These are phyloP conservation scores for Microbotryum silenes-acaulis DNA, from an alignment of 1,284 basidiomycete genomes.

Conservation along the genomic window DNA sequence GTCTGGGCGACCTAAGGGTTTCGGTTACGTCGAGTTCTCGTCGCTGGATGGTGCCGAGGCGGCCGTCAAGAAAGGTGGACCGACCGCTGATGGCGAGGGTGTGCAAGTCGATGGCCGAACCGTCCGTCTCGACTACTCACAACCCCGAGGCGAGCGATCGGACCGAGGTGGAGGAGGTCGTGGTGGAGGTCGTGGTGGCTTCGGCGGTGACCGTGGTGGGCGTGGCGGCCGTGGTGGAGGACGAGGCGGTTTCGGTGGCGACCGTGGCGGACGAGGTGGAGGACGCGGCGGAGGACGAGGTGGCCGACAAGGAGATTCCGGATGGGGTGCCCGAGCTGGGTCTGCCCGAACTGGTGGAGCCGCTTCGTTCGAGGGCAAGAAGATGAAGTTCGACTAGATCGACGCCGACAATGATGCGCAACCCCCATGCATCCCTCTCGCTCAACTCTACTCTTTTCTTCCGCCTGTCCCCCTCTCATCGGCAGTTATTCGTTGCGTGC, in stretches of 20 bases:
- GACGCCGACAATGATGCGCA: background rate
- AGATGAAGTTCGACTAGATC: conserved; percentile 62
- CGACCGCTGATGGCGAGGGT: conserved; percentile 50
- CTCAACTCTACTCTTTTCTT: conserved; percentile 1
- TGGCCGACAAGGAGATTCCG: conserved; percentile 34
- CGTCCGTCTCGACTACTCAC: conserved; percentile 81
- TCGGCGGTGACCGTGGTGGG: conserved; percentile 45
- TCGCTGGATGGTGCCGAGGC: conserved; percentile 71
- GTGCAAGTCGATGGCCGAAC: conserved; percentile 73
- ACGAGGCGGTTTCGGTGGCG: conserved; percentile 36
- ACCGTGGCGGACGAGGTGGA: conserved; percentile 37
- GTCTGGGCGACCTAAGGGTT: conserved; percentile 84
- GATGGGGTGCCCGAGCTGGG: conserved; percentile 30
- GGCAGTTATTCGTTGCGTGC: background rate
- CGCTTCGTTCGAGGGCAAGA: conserved; percentile 64
- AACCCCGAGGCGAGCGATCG: conserved; percentile 62
- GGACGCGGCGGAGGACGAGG: conserved; percentile 41
- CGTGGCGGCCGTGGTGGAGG: conserved; percentile 41
- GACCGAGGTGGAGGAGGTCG: conserved; percentile 37
- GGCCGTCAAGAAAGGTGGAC: conserved; percentile 55
- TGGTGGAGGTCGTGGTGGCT: conserved; percentile 36
- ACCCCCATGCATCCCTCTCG: background rate
- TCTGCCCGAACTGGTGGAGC: conserved; percentile 62
- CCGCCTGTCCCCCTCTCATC: background rate
- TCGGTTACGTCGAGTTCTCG: conserved; percentile 92